A percentile compares a stretch with the other conserved stretches of the same genome.
Evolutionary conservation across 2,329 filamentous ascomycete species (phyloP).

Genomic region (Thelonectria olida): DNA sequence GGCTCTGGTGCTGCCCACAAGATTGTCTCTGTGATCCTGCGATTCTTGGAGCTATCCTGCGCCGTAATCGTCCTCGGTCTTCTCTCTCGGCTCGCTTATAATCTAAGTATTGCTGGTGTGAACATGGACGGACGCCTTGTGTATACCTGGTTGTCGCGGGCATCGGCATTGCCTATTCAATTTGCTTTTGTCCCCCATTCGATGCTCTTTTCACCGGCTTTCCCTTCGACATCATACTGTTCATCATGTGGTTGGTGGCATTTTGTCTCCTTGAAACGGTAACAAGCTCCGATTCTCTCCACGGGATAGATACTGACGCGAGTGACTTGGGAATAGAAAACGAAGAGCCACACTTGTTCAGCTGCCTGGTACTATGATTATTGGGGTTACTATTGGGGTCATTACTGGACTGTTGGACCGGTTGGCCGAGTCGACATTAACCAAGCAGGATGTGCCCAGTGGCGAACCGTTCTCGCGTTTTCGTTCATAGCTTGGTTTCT

Average conservation of each 20-base stretch:
- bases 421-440: neutral
- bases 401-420: conserved; percentile 26
- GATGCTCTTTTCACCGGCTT: conserved; percentile 33
- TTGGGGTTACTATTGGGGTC: conserved; percentile 42
- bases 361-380: conserved; percentile 35
- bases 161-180: conserved; percentile 38
- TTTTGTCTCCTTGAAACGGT: conserved; percentile 37
- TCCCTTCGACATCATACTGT: conserved; percentile 39
- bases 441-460: neutral
- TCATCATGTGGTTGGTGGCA: conserved; percentile 41
- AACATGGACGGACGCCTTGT: conserved; percentile 29
- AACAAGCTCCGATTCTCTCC: neutral
- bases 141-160: conserved; percentile 38
- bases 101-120: conserved; percentile 16
- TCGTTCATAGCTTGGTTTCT: neutral
- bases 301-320: neutral
- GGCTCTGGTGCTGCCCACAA: conserved; percentile 21
- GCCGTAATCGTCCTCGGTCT: conserved; percentile 38
- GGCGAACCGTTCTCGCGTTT: neutral
- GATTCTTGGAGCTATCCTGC: conserved; percentile 27
- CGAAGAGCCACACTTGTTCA: conserved; percentile 21
- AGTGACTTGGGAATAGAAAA: conserved; percentile 15
- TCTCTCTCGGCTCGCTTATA: conserved; percentile 32
- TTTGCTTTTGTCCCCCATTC: conserved; percentile 34
- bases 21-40: conserved; percentile 28